phyloP scores from a whole-genome alignment of 805 yeast species.

The Myxozyma vanderwaltii region DNA sequence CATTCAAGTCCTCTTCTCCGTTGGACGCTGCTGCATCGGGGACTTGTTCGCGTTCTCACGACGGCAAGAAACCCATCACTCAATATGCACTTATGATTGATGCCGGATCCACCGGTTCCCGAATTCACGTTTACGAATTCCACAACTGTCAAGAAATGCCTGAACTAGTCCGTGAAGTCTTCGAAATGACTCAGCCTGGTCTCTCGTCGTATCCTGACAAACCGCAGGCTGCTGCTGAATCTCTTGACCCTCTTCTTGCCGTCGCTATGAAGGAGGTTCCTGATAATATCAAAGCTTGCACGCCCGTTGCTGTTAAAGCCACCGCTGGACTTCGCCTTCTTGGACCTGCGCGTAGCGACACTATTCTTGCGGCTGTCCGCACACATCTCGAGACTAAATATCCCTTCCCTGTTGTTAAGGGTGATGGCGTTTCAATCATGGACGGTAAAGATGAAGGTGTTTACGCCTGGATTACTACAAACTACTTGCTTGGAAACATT shows the following conservation, averaged over 20 bases:
- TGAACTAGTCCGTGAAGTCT: slow-evolving; percentile 71
- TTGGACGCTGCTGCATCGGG: slow-evolving; percentile 3
- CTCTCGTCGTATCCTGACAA: slow-evolving; percentile 82
- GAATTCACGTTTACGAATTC: slow-evolving; percentile 92
- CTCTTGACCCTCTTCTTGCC: slow-evolving; percentile 79
- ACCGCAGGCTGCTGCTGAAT: slow-evolving; percentile 81
- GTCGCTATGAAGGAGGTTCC: slow-evolving; percentile 81
- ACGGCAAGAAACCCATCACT: slow-evolving; percentile 46
- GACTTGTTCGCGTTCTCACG: slow-evolving; percentile 43
- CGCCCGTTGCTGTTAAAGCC: slow-evolving; percentile 96
- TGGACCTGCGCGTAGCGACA: slow-evolving; percentile 71
- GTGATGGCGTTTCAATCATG: slow-evolving; percentile 89
- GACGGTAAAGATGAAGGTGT: slow-evolving; percentile 98
- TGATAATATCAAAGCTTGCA: slow-evolving; percentile 65
- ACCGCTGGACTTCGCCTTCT: slow-evolving; percentile 93
- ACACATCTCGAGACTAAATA: slow-evolving; percentile 72
- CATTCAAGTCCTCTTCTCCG: not conserved
- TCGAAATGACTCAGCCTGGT: slow-evolving; percentile 91
- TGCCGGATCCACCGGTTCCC: slow-evolving; percentile 97
- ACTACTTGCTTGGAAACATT: slow-evolving; percentile 89
- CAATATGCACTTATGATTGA: slow-evolving; percentile 92
- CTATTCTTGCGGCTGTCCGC: slow-evolving; percentile 76
- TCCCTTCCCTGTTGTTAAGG: slow-evolving; percentile 89
- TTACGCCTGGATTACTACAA: slow-evolving; percentile 97
- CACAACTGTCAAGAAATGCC: slow-evolving; percentile 88